A percentile compares a stretch with the other conserved stretches of the same genome.
These are phyloP conservation scores for Lolium multiflorum DNA, from an alignment of 176 grass and related monocot species.

Conservation along the genomic window DNA sequence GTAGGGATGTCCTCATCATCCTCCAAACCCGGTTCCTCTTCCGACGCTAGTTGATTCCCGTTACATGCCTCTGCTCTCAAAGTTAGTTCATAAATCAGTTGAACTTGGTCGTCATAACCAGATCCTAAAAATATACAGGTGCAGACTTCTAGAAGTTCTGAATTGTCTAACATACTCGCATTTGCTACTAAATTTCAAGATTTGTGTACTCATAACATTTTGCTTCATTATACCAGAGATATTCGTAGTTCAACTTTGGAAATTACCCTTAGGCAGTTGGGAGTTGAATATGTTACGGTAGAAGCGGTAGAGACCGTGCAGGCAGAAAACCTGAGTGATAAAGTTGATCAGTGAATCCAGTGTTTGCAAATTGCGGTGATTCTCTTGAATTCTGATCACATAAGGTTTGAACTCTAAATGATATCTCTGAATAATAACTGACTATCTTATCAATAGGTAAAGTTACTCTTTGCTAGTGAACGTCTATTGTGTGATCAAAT, in stretches of 20 bases:
- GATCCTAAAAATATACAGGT: conserved; percentile 71
- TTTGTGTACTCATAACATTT: conserved; percentile 21
- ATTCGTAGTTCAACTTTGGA: conserved; percentile 56
- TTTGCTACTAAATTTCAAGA: background rate
- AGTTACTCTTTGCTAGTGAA: conserved; percentile 74
- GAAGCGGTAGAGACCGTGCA: conserved; percentile 63
- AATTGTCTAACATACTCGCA: background rate
- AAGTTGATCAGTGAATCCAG: conserved; percentile 60
- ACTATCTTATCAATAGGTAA: conserved; percentile 54
- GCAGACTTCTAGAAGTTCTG: too few relatives aligned
- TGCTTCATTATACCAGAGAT: conserved; percentile 40
- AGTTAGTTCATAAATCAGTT: conserved; percentile 57
- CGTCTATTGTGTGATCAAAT: conserved; percentile 66
- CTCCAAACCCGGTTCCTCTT: conserved; percentile 33
- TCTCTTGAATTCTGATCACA: conserved; percentile 1
- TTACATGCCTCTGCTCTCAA: conserved; percentile 52
- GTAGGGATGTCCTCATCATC: too few relatives aligned
- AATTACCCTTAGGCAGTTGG: conserved; percentile 52
- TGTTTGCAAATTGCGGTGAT: conserved; percentile 62
- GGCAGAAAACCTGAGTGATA: conserved; percentile 47
- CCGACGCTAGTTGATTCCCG: conserved; percentile 60
- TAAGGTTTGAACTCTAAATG: background rate
- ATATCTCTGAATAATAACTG: background rate
- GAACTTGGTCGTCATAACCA: conserved; percentile 55
- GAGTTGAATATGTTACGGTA: conserved; percentile 57